These are phyloP conservation scores for Tolypocladium paradoxum DNA, from an alignment of 2,329 filamentous ascomycete species.

Conservation along the genomic window DNA sequence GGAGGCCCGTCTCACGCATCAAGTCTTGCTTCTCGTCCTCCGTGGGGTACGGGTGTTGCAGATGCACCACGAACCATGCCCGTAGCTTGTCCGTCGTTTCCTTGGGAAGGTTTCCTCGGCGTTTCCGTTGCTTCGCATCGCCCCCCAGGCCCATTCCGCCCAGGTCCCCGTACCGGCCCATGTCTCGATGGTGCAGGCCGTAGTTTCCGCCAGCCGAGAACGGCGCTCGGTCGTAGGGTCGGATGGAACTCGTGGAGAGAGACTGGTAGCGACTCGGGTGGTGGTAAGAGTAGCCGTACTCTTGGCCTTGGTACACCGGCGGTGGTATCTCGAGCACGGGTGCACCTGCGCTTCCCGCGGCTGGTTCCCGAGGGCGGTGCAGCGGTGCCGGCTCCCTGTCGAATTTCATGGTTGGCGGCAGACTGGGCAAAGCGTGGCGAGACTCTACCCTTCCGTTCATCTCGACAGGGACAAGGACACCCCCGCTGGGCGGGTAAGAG, in stretches of 20 bases:
- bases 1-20: conserved; percentile 64
- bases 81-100: conserved; percentile 74
- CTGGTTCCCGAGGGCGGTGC: conserved; percentile 16
- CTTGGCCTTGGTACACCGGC: conserved; percentile 20
- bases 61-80: conserved; percentile 67
- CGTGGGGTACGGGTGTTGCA: conserved; percentile 74
- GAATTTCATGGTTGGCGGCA: conserved; percentile 25
- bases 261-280: conserved; percentile 35
- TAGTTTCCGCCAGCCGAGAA: conserved; percentile 30
- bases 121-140: conserved; percentile 45
- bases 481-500: background rate
- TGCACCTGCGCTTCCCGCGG: conserved; percentile 10
- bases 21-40: conserved; percentile 81
- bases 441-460: conserved; percentile 22
- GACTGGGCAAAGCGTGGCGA: conserved; percentile 28
- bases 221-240: conserved; percentile 31
- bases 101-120: conserved; percentile 82
- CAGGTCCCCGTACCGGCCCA: conserved; percentile 29
- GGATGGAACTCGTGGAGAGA: conserved; percentile 31
- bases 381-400: conserved; percentile 23
- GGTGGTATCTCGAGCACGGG: conserved; percentile 19
- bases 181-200: conserved; percentile 29
- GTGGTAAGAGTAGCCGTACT: conserved; percentile 28
- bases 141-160: conserved; percentile 24
- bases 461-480: conserved; percentile 18